Percentiles rank a stretch among this genome's conserved stretches.
Evolutionary conservation across 2,329 filamentous ascomycete genomes (phyloP).

Genomic region (Coniella lustricola): DNA sequence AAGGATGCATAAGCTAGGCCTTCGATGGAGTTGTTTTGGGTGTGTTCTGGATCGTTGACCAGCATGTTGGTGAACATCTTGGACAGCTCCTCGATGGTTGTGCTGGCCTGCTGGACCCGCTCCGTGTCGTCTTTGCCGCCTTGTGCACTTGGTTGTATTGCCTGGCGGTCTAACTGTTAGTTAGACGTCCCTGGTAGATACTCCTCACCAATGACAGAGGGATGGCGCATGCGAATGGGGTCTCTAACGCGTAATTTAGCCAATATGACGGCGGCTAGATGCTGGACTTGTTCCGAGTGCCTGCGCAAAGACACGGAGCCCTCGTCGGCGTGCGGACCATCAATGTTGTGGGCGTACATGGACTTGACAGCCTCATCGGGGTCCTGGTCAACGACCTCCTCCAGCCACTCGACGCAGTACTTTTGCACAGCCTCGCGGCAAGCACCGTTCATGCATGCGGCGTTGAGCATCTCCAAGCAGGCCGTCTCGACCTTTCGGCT

Average conservation of each 20-base stretch:
- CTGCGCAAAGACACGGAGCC: conserved; percentile 54
- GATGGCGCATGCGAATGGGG: conserved; percentile 19
- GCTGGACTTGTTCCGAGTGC: conserved; percentile 55
- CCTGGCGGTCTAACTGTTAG: conserved; percentile 44
- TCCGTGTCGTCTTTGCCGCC: conserved; percentile 28
- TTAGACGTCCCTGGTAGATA: conserved; percentile 32
- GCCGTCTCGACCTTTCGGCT: conserved; percentile 80
- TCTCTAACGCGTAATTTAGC: conserved; percentile 60
- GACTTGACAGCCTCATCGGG: conserved; percentile 47
- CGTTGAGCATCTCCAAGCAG: conserved; percentile 82
- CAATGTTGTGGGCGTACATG: conserved; percentile 44
- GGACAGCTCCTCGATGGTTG: conserved; percentile 59
- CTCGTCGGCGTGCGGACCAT: conserved; percentile 46
- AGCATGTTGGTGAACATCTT: conserved; percentile 61
- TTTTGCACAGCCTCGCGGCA: conserved; percentile 81
- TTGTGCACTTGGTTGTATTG: conserved; percentile 38
- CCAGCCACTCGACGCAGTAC: conserved; percentile 80
- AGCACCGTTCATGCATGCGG: conserved; percentile 75
- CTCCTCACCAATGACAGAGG: conserved; percentile 12
- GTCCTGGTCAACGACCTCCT: conserved; percentile 71
- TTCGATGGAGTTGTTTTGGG: conserved; percentile 70
- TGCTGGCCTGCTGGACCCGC: conserved; percentile 46
- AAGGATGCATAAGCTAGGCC: conserved; percentile 88
- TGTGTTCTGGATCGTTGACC: conserved; percentile 47
- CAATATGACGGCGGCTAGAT: conserved; percentile 66